Percentiles rank a stretch among this genome's conserved stretches.
Conservation (phyloP, 2,329 filamentous ascomycete genomes). For the Thielaviopsis musarum region DNA sequence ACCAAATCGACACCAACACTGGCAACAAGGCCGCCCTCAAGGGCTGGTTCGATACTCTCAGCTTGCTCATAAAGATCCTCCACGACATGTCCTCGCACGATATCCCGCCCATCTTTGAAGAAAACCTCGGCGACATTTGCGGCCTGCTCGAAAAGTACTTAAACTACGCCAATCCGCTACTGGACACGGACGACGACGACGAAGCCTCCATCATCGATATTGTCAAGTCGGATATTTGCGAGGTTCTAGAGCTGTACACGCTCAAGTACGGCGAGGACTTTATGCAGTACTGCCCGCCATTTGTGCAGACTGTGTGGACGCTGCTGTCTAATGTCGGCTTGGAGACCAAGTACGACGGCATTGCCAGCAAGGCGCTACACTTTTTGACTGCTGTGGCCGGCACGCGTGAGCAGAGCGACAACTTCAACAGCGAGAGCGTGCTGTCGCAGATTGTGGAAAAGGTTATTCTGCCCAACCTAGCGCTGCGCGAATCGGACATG, state of each 20-base stretch:
- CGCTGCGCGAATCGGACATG: slow-evolving; percentile 78
- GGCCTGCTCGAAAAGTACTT: slow-evolving; percentile 82
- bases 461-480: slow-evolving; percentile 85
- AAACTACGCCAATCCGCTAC: slow-evolving; percentile 66
- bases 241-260: slow-evolving; percentile 74
- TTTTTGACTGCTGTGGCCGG: slow-evolving; percentile 83
- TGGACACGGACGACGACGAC: slow-evolving; percentile 75
- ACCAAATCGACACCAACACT: slow-evolving; percentile 56
- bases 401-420: slow-evolving; percentile 57
- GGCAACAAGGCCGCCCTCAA: slow-evolving; percentile 58
- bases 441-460: slow-evolving; percentile 85
- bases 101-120: slow-evolving; percentile 84
- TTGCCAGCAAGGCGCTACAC: slow-evolving; percentile 87
- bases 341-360: slow-evolving; percentile 82
- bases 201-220: slow-evolving; percentile 74
- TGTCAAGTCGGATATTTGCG: slow-evolving; percentile 86
- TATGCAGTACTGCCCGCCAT: slow-evolving; percentile 58
- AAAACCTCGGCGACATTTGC: slow-evolving; percentile 63
- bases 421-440: slow-evolving; percentile 69
- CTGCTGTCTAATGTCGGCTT: slow-evolving; percentile 72
- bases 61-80: slow-evolving; percentile 78
- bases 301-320: slow-evolving; percentile 82
- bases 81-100: slow-evolving; percentile 97
- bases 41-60: slow-evolving; percentile 69
- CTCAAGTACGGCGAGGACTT: slow-evolving; percentile 96